Conservation (phyloP, 179 eudicot genomes). For the Silene vulgaris region DNA sequence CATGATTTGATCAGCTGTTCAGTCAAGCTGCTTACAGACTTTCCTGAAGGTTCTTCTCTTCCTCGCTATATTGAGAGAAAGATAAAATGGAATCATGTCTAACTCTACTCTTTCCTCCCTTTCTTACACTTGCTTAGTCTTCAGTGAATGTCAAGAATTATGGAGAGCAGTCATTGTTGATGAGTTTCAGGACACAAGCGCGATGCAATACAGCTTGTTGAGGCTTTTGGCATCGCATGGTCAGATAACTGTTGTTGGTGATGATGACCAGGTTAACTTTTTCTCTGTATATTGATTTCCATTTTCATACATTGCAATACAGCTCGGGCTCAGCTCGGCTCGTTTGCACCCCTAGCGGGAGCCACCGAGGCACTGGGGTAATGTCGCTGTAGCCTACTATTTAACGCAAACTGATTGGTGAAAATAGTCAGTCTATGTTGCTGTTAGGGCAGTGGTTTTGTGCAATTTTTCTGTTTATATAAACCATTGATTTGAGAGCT, state of each 20-base stretch:
- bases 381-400: neutral
- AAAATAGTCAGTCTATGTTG: neutral
- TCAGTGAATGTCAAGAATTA: constrained; percentile 65
- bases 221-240: constrained; percentile 70
- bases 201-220: constrained; percentile 73
- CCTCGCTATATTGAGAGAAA: constrained; percentile 12
- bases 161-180: constrained; percentile 86
- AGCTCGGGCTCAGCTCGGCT: too few species aligned
- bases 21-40: constrained; percentile 69
- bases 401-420: neutral
- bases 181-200: constrained; percentile 95
- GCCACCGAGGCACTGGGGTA: too few species aligned
- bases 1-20: constrained; percentile 84
- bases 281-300: constrained; percentile 4
- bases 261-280: constrained; percentile 79
- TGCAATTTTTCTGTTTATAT: neutral
- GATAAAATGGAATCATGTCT: neutral
- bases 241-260: constrained; percentile 80
- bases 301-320: neutral
- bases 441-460: constrained; percentile 7
- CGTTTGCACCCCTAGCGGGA: too few species aligned
- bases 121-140: constrained; percentile 35
- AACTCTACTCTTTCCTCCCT: constrained; percentile 8
- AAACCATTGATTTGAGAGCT: constrained; percentile 3
- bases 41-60: constrained; percentile 67